Base-by-base conservation (phyloP, 352 stramenopile species). In the Phytophthora sansomeana region DNA sequence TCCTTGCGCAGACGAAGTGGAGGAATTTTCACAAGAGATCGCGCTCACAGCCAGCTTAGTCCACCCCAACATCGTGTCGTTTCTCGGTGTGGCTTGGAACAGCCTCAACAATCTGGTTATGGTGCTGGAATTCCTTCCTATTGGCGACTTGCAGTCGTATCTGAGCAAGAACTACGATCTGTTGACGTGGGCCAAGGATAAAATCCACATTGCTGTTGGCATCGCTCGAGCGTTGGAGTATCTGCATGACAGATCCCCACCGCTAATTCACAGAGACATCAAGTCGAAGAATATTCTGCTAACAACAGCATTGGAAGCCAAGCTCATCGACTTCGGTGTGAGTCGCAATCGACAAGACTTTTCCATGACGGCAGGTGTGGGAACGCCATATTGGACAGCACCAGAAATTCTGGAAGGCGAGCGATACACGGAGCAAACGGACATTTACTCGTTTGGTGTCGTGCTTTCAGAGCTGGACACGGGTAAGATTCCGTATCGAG, bases 261-360 rank as follows among this genome's bases (percentile, higher is more conserved):
- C 50, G 17, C 48, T 75, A 29, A 64, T 67, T 24, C 49, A 72
- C 61, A 75, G 16, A 24, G 21, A 24, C 21, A 24, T 24, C 21
- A 24, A 24, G 21, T 24, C 21, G 21, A 24, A 24, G 21, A 85
- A 80, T 36, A 72, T 81, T 24, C 69, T 96, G n/a, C 66, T 96
- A 29, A 88, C 90, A 29, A 78, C 48, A 4, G 30, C 73, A 9
- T 77, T 90, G 5, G 71, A 90, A 29, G 73, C 91, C 29, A 78
- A 80, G 44, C 54, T 81, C 0, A 74, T 73, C 26, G 87, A 97
- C 71, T 96, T 97, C 67, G 90, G 89, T 42, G 64, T 92, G 68
- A 83, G 67, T n/a, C 85, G 61, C 10, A 42, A 19, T 21, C n/a
- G 32, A 11, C 30, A 54, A 4, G 61, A 69, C 24, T 14, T 49